phyloP scores from a whole-genome alignment of 257 asterid genomes.

The Marsdenia floribunda region DNA sequence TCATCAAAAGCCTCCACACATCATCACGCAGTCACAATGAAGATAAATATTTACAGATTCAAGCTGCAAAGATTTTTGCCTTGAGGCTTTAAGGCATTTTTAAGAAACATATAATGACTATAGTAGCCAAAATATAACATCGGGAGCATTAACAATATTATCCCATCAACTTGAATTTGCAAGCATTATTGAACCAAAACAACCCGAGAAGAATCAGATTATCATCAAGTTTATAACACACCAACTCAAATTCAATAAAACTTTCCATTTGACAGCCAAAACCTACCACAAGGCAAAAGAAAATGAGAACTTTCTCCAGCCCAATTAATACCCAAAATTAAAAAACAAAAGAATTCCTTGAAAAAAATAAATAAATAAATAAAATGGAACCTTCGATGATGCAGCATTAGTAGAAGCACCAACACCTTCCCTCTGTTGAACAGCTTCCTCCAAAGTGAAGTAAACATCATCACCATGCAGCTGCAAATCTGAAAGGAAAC shows the following conservation, averaged over 20 bases:
- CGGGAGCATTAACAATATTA: neutral
- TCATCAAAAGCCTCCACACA: neutral
- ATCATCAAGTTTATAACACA: neutral
- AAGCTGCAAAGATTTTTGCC: too few relatives aligned
- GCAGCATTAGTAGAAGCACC: slow-evolving; percentile 42
- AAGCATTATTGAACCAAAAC: neutral
- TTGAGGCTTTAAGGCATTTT: neutral
- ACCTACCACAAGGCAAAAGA: neutral
- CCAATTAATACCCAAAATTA: neutral
- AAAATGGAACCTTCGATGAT: slow-evolving; percentile 48
- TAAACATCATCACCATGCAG: slow-evolving; percentile 93
- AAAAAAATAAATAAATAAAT: neutral
- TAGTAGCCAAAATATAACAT: neutral
- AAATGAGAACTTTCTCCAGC: neutral
- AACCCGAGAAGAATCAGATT: neutral
- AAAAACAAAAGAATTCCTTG: neutral
- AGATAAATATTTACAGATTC: neutral
- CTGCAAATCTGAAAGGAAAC: slow-evolving; percentile 58
- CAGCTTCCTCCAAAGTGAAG: slow-evolving; percentile 67
- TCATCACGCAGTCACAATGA: neutral
- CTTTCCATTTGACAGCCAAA: neutral
- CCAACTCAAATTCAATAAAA: neutral
- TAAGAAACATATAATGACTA: neutral
- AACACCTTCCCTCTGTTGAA: slow-evolving; percentile 39
- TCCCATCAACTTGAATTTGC: neutral